Evolutionary conservation across 2,329 filamentous ascomycete genomes (phyloP).

Genomic region (Exophiala aquamarina): DNA sequence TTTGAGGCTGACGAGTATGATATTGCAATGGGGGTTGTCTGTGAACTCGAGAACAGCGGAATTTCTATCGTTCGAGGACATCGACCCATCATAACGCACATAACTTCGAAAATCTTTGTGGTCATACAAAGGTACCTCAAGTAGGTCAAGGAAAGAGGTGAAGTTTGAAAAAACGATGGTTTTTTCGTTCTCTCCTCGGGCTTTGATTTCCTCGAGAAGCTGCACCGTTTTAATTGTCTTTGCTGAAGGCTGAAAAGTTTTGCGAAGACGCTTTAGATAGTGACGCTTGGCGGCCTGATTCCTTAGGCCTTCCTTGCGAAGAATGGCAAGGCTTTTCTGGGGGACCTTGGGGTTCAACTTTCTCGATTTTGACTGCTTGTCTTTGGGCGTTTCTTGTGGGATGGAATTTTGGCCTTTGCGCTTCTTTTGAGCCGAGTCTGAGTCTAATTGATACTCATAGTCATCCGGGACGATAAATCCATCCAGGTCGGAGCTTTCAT

Average conservation of each 20-base stretch:
- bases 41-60: constrained; percentile 68
- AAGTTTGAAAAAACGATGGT: constrained; percentile 82
- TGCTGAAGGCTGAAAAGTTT: constrained; percentile 70
- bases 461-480: constrained; percentile 55
- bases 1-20: constrained; percentile 77
- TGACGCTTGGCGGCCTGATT: constrained; percentile 65
- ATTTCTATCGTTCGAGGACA: constrained; percentile 66
- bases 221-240: constrained; percentile 71
- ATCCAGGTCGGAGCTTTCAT: constrained; percentile 48
- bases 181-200: constrained; percentile 63
- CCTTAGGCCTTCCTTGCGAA: constrained; percentile 66
- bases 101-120: constrained; percentile 51
- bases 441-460: constrained; percentile 35
- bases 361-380: constrained; percentile 22
- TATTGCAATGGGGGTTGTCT: constrained; percentile 57
- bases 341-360: constrained; percentile 46
- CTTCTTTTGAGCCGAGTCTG: constrained; percentile 26
- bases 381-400: constrained; percentile 1
- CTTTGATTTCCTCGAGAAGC: constrained; percentile 55
- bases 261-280: constrained; percentile 68
- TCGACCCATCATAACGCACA: constrained; percentile 74
- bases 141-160: constrained; percentile 73
- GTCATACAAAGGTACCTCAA: constrained; percentile 65
- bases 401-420: constrained; percentile 5
- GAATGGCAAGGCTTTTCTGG: constrained; percentile 56